Conservation (phyloP, 306 rosid species). For the Quercus gilva region DNA sequence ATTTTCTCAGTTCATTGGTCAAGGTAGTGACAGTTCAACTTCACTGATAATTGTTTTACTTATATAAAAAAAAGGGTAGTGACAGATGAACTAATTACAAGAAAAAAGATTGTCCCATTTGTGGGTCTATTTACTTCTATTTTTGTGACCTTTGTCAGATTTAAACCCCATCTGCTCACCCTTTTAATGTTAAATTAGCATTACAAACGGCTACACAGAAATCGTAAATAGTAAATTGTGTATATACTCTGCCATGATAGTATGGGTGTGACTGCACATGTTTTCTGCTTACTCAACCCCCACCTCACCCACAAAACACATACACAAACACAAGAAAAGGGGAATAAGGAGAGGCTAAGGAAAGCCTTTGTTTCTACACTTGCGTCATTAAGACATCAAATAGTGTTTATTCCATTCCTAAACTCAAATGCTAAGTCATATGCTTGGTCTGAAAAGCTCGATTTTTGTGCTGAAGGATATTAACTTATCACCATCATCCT, state of each 20-base stretch:
- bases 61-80: constrained; percentile 38
- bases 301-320: neutral
- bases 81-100: constrained; percentile 10
- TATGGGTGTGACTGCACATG: neutral
- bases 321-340: neutral
- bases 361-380: neutral
- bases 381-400: neutral
- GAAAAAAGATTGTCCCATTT: constrained; percentile 2
- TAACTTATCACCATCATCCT: neutral
- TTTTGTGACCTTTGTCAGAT: neutral
- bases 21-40: constrained; percentile 48
- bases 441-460: neutral
- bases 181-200: neutral
- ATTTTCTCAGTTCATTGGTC: constrained; percentile 97
- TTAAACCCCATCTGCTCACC: neutral
- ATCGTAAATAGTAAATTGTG: neutral
- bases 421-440: neutral
- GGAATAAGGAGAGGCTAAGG: neutral
- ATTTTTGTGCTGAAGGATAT: neutral
- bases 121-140: neutral
- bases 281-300: neutral
- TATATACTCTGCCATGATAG: neutral
- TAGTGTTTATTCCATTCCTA: neutral
- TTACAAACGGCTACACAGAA: neutral
- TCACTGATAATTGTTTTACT: too few relatives aligned